Conservation (phyloP, 169 alveolate species). For the Eimeria falciformis region DNA sequence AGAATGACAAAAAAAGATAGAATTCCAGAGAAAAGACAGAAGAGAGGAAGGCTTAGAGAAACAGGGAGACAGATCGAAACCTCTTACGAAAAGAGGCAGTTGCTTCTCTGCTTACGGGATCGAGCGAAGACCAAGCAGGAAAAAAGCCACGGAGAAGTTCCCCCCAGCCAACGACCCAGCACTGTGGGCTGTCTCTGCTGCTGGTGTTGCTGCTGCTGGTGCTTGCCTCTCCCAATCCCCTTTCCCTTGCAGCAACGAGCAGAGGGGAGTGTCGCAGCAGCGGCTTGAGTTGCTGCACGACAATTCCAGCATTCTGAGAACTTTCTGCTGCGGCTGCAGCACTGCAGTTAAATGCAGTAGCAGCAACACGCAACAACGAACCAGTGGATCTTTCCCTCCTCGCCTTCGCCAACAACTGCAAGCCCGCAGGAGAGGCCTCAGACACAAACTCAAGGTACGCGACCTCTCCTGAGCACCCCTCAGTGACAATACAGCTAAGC, state of each 20-base stretch:
- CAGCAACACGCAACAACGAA: conserved; percentile 35
- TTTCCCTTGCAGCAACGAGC: conserved; percentile 43
- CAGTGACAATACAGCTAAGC: conserved; percentile 57
- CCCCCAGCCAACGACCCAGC: conserved; percentile 67
- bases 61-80: background rate
- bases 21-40: background rate
- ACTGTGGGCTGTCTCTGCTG: conserved; percentile 46
- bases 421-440: conserved; percentile 27
- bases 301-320: background rate
- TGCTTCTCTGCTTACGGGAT: conserved; percentile 42
- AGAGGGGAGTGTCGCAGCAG: conserved; percentile 53
- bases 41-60: background rate
- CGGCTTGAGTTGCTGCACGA: conserved; percentile 64
- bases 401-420: conserved; percentile 58
- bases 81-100: background rate
- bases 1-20: background rate
- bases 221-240: background rate
- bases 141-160: conserved; percentile 12
- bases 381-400: conserved; percentile 11
- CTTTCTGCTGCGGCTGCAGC: conserved; percentile 36
- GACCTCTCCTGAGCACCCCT: conserved; percentile 58
- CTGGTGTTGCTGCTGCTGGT: conserved; percentile 10
- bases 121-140: conserved; percentile 53
- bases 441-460: conserved; percentile 41
- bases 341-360: background rate